Conservation (phyloP, 129 eudicot species). For the Ambrosia trifida region DNA sequence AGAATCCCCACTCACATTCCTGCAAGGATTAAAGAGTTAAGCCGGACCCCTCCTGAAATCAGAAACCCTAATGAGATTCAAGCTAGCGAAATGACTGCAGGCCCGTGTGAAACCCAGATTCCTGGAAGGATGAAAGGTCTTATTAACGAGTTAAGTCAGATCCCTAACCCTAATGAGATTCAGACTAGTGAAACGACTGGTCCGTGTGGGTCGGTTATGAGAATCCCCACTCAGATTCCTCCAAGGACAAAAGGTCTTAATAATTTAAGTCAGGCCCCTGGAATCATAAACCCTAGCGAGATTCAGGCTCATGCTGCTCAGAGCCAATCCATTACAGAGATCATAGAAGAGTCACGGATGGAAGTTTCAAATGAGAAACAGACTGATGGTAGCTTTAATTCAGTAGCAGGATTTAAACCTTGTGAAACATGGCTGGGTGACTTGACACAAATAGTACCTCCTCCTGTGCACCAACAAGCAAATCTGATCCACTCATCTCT, state of each 20-base stretch:
- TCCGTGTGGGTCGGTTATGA: not conserved
- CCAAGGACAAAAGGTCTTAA: constrained; percentile 18
- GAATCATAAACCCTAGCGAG: constrained; percentile 27
- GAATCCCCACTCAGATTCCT: constrained; percentile 23
- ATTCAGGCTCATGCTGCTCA: constrained; percentile 8
- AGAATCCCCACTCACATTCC: constrained; percentile 25
- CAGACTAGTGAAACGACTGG: constrained; percentile 23
- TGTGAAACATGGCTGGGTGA: constrained; percentile 45
- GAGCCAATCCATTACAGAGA: constrained; percentile 44
- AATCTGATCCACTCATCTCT: constrained; percentile 46
- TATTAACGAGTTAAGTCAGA: constrained; percentile 31
- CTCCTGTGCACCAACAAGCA: no score
- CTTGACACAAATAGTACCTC: no score
- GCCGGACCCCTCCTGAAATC: constrained; percentile 23
- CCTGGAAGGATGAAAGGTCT: constrained; percentile 23
- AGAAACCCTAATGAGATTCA: constrained; percentile 33
- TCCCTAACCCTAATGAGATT: constrained; percentile 31
- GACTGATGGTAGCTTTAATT: constrained; percentile 53
- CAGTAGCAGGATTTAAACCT: constrained; percentile 59
- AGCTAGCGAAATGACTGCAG: constrained; percentile 19
- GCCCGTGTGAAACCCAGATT: constrained; percentile 11
- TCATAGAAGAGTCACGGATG: constrained; percentile 37
- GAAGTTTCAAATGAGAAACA: constrained; percentile 44
- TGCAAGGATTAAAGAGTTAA: constrained; percentile 25
- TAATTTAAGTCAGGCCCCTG: constrained; percentile 25